Conservation (phyloP, 2,329 filamentous ascomycete species). For the Magnaporthiopsis rhizophila region DNA sequence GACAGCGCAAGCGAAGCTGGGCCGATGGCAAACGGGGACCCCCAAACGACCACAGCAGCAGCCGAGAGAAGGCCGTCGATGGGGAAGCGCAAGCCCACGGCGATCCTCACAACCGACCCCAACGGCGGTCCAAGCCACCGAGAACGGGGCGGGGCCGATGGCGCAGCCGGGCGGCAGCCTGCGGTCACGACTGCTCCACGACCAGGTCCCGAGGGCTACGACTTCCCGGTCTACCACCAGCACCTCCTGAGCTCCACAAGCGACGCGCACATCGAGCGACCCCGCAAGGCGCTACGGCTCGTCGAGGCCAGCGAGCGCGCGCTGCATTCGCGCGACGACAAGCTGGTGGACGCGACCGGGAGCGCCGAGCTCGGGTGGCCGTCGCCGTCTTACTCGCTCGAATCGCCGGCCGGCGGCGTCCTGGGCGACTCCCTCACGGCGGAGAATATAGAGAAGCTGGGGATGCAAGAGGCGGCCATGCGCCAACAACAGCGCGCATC, state of each 20-base stretch:
- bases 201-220: not conserved
- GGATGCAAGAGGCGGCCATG: slow-evolving; percentile 8
- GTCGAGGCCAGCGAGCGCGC: slow-evolving; percentile 16
- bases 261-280: not conserved
- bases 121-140: not conserved
- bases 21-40: slow-evolving; percentile 3
- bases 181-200: slow-evolving; percentile 7
- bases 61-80: not conserved
- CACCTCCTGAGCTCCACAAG: not conserved
- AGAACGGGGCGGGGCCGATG: not conserved
- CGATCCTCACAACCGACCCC: not conserved
- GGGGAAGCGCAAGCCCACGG: not conserved
- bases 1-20: slow-evolving; percentile 14
- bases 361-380: not conserved
- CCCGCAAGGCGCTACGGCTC: slow-evolving; percentile 8
- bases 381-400: slow-evolving; percentile 11
- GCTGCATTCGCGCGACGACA: slow-evolving; percentile 18
- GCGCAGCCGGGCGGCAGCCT: not conserved
- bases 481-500: not conserved
- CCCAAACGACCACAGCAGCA: not conserved
- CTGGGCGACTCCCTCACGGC: slow-evolving; percentile 16
- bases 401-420: slow-evolving; percentile 10
- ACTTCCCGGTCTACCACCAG: slow-evolving; percentile 10
- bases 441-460: slow-evolving; percentile 19
- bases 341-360: slow-evolving; percentile 18